Evolutionary conservation across 2,329 filamentous ascomycete genomes (phyloP).

Genomic region (Neopestalotiopsis sp.): DNA sequence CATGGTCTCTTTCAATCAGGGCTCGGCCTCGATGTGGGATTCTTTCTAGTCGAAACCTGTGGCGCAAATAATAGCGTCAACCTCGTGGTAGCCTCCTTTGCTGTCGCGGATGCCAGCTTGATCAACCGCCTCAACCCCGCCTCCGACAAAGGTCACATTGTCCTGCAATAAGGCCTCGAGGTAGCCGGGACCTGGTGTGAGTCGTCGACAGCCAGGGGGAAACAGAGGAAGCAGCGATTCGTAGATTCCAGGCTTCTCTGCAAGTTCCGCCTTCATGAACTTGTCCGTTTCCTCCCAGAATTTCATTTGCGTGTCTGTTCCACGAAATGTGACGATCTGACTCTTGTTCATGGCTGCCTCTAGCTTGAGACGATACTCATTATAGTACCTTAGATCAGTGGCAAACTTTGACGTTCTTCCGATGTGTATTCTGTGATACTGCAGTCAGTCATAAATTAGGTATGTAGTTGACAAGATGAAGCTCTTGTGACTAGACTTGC

Average conservation of each 20-base stretch:
- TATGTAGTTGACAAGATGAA: too few relatives aligned
- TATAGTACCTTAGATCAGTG: too few relatives aligned
- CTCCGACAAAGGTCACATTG: background rate
- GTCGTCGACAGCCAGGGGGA: background rate
- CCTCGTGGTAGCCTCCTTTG: background rate
- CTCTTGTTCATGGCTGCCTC: too few relatives aligned
- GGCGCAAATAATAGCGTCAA: background rate
- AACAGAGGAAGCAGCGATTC: background rate
- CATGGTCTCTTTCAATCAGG: too few relatives aligned
- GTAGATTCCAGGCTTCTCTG: background rate
- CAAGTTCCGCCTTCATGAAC: background rate
- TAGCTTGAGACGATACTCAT: too few relatives aligned
- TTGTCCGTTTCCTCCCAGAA: too few relatives aligned
- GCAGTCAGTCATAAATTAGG: too few relatives aligned
- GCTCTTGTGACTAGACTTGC: too few relatives aligned
- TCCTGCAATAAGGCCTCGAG: slow-evolving; percentile 6
- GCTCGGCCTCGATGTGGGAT: background rate
- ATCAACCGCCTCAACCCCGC: background rate
- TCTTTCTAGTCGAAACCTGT: background rate
- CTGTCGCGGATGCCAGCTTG: background rate
- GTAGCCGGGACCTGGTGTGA: background rate
- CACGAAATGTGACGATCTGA: too few relatives aligned
- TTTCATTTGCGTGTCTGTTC: too few relatives aligned
- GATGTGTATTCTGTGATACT: too few relatives aligned
- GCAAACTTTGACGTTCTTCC: too few relatives aligned